Evolutionary conservation across 768 basidiomycete genomes (phyloP).

Genomic region (Pleurotus giganteus): DNA sequence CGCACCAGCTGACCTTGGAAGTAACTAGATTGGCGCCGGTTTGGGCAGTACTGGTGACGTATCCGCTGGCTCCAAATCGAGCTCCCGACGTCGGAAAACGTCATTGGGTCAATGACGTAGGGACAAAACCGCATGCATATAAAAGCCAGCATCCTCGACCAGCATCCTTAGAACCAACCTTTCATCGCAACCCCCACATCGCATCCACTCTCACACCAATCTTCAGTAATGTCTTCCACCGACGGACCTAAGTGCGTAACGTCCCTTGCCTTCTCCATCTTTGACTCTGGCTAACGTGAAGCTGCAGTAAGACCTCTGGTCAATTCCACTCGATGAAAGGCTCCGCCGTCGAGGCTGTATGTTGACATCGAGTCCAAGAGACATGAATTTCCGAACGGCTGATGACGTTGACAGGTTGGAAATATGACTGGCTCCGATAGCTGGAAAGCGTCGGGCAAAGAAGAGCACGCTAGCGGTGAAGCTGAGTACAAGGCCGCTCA

Average conservation of each 20-base stretch:
- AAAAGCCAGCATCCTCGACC: too few relatives aligned
- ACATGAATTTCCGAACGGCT: neutral
- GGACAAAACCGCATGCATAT: too few relatives aligned
- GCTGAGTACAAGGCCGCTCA: slow-evolving; percentile 41
- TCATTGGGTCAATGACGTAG: too few relatives aligned
- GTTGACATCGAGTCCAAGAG: neutral
- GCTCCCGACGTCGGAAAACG: too few relatives aligned
- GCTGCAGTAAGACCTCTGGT: slow-evolving; percentile 33
- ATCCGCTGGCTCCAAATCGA: too few relatives aligned
- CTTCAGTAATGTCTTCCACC: neutral
- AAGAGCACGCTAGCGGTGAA: slow-evolving; percentile 46
- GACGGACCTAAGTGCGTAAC: neutral
- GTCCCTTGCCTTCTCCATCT: neutral
- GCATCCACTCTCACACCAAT: neutral
- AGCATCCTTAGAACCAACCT: too few relatives aligned
- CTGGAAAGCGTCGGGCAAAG: slow-evolving; percentile 38
- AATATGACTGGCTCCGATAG: slow-evolving; percentile 36
- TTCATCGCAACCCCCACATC: neutral
- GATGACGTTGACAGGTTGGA: slow-evolving; percentile 25
- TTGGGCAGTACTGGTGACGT: too few relatives aligned
- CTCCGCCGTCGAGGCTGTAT: slow-evolving; percentile 24
- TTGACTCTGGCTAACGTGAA: neutral
- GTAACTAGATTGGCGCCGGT: too few relatives aligned
- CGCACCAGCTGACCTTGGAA: too few relatives aligned
- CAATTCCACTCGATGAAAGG: slow-evolving; percentile 39